Evolutionary conservation across 352 stramenopile species (phyloP).

Genomic region (Blastocystis sp.): DNA sequence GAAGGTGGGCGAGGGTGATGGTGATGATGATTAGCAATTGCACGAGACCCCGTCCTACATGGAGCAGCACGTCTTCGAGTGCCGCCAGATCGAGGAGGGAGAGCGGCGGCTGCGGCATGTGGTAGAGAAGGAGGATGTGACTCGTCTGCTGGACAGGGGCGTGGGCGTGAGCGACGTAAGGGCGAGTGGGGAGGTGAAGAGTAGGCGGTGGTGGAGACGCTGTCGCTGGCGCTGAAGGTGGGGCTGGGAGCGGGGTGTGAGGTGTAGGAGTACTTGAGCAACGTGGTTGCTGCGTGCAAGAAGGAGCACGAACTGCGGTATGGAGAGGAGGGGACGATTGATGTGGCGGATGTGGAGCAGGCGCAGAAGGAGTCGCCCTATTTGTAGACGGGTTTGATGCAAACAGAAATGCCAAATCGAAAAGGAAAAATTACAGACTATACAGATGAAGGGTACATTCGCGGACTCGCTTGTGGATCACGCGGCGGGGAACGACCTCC

Average conservation of each 20-base stretch:
- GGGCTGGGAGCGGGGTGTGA: neutral
- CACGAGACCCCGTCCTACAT: neutral
- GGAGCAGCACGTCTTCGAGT: neutral
- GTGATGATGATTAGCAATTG: slow-evolving; percentile 14
- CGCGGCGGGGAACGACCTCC: neutral
- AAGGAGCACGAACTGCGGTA: slow-evolving; percentile 18
- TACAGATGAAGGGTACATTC: slow-evolving; percentile 29
- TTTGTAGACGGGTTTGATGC: neutral
- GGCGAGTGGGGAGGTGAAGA: neutral
- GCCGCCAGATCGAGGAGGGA: slow-evolving; percentile 2
- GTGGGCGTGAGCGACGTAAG: neutral
- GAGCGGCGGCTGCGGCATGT: neutral
- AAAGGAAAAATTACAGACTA: slow-evolving; percentile 43
- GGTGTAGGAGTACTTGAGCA: slow-evolving; percentile 25
- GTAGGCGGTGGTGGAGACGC: neutral
- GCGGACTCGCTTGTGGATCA: neutral
- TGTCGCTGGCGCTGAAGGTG: slow-evolving; percentile 49
- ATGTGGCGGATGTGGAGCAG: neutral
- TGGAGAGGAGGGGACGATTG: neutral
- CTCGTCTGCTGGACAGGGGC: neutral
- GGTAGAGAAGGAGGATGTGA: neutral
- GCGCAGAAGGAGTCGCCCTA: neutral
- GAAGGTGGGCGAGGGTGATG: neutral
- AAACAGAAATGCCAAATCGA: neutral
- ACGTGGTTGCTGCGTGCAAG: slow-evolving; percentile 30